These are phyloP conservation scores for Mucor irregularis DNA, from an alignment of 371 early-diverging fungal genomes.

Conservation along the genomic window DNA sequence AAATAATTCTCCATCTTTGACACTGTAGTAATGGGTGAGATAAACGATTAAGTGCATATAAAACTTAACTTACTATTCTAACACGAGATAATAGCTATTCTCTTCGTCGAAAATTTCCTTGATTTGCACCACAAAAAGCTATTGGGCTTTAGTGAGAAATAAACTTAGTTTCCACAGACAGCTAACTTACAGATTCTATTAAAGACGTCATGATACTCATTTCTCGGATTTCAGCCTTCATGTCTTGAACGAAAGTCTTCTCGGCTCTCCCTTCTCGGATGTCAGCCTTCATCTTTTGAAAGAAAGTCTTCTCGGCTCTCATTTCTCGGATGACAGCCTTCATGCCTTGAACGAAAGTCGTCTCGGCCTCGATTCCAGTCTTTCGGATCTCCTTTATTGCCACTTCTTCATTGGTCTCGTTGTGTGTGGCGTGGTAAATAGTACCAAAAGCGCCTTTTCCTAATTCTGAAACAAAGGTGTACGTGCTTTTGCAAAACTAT, in stretches of 20 bases:
- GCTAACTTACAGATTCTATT: constrained; percentile 63
- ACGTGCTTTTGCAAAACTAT: constrained; percentile 60
- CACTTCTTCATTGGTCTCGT: constrained; percentile 44
- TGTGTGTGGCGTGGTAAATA: constrained; percentile 52
- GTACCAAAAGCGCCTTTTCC: constrained; percentile 73
- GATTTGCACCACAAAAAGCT: constrained; percentile 20
- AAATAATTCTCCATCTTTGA: constrained; percentile 88
- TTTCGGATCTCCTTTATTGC: constrained; percentile 74
- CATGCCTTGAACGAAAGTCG: constrained; percentile 59
- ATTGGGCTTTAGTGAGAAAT: not conserved
- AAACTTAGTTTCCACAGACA: too few relatives aligned
- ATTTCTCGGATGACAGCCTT: constrained; percentile 62
- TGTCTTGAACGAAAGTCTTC: too few relatives aligned
- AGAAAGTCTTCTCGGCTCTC: too few relatives aligned
- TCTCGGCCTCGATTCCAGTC: constrained; percentile 34
- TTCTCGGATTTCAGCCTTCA: constrained; percentile 67
- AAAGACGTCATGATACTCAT: constrained; percentile 73
- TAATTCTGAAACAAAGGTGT: constrained; percentile 40
- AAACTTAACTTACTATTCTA: constrained; percentile 18
- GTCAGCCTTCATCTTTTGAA: too few relatives aligned
- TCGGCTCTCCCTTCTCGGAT: too few relatives aligned
- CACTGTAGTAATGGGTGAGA: constrained; percentile 40
- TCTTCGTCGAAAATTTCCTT: constrained; percentile 12
- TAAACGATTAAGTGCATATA: not conserved
- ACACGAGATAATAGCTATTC: constrained; percentile 8